A percentile compares a stretch with the other conserved stretches of the same genome.
Evolutionary conservation across 176 grass and related monocot species (phyloP).

Genomic region (Musa troglodytarum): DNA sequence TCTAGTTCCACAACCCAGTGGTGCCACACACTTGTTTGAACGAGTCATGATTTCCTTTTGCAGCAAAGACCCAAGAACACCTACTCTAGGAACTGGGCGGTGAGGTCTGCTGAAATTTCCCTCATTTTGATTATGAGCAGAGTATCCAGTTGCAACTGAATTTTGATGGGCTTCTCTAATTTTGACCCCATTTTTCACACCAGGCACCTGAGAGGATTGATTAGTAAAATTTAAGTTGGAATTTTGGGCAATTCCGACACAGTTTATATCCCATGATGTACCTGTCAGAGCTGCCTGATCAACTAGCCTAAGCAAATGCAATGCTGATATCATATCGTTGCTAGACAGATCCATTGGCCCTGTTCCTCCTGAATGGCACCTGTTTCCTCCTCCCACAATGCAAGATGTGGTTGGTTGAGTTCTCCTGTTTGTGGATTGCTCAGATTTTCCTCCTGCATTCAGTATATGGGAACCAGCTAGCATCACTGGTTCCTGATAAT

Average conservation of each 20-base stretch:
- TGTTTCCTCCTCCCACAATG: slow-evolving; percentile 26
- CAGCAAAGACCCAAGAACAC: slow-evolving; percentile 46
- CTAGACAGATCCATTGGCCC: slow-evolving; percentile 18
- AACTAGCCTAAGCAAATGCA: slow-evolving; percentile 52
- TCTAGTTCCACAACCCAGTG: slow-evolving; percentile 37
- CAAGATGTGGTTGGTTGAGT: slow-evolving; percentile 13
- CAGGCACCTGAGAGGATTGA: slow-evolving; percentile 28
- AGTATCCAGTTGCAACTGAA: slow-evolving; percentile 27
- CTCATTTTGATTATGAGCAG: slow-evolving; percentile 17
- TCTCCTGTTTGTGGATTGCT: slow-evolving; percentile 24
- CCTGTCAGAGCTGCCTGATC: slow-evolving; percentile 30
- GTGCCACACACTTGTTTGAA: slow-evolving; percentile 40
- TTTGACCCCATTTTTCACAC: slow-evolving; percentile 10
- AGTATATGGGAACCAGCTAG: background rate
- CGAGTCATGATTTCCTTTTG: slow-evolving; percentile 62
- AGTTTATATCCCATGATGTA: slow-evolving; percentile 19
- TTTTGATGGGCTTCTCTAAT: slow-evolving; percentile 18
- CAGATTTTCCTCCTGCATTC: slow-evolving; percentile 18
- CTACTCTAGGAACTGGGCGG: slow-evolving; percentile 55
- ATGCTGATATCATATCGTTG: slow-evolving; percentile 42
- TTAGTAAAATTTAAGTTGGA: slow-evolving; percentile 3
- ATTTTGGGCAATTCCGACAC: slow-evolving; percentile 21
- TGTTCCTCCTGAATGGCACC: slow-evolving; percentile 24
- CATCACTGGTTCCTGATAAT: background rate
- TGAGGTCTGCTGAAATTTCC: slow-evolving; percentile 40